Evolutionary conservation across 2,329 filamentous ascomycete species (phyloP), one percentile per base, ranked within the genome.

Genomic region (Claviceps sp.): DNA sequence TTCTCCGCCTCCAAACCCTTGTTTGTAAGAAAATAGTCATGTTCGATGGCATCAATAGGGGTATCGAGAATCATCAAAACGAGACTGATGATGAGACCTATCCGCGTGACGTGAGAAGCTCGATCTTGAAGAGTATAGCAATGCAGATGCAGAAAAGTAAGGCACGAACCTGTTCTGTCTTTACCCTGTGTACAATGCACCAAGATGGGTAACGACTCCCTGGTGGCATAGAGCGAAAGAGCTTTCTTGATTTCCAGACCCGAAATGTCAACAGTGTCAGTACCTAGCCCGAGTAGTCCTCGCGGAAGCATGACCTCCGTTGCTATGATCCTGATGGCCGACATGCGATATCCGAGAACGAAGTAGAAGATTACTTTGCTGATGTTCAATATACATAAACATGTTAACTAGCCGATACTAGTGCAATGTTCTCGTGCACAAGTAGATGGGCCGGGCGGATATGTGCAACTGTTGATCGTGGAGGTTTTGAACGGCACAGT

Each of bases 101-200:
- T 16, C 43, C 14, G 5, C 29, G n/a, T 26, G 7, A 2, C 14
- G 20, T 43, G 40, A 43, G 40, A 43, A 13, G 40, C 39, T 42
- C 17, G 11, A 43, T 16, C 20, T 17, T 17, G 23, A 45, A 45
- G 17, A 23, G 6, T 11, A 13, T 7, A 23, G 29, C 14, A 17
- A 7, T 17, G 8, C 11, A 45, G 7, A 34, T 5, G 8, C 26
- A 45, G 4, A 45, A 20, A 34, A 34, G 6, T 16, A 34, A 34
- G 8, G 4, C 7, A 45, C 55, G 49, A 54, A 65, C 66, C 66
- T 51, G 68, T 70, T 2, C 89, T 78, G 62, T 95, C 89, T 64
- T 95, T 95, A 53, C 89, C 89, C 61, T 94, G 88, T 0, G 88
- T 93, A 66, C 89, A 95, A 66, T 95, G 88, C 2, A 93, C 69